Evolutionary conservation across 805 yeast genomes (phyloP), one percentile per base, ranked within the genome.

Genomic region (Zygosaccharomyces siamensis): DNA sequence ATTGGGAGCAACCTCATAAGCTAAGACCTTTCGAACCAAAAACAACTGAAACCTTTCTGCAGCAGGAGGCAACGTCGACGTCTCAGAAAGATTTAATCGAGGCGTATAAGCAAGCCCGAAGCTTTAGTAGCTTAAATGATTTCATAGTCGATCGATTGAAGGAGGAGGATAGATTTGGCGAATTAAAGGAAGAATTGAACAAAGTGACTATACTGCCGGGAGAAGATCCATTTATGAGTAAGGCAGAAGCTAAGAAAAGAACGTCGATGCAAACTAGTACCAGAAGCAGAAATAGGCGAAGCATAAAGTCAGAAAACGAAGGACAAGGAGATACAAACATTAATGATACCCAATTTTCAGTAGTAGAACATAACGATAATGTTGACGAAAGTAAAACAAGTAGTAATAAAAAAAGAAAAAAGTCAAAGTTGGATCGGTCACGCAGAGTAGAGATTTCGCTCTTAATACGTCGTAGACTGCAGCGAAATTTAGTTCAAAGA

Each of bases 1-100:
- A 64, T 46, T 66, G 70, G 70, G 67, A 60, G 28, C 57, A 57
- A 45, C 65, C 69, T 8, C 54, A 55, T 7, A 55, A 53, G 45
- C 43, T 66, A 33, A 56, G 49, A 33, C 50, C 54, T 16, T 48
- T 66, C 40, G 51, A 47, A 1, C 20, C 45, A 8, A 44, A 49
- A 3, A 46, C 33, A 7, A 58, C 62, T 5, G 49, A 56, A 4
- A 41, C 50, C 23, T 61, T 54, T 45, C 47, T 63, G 32, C 49
- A 42, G 32, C 52, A 55, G 12, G 50, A 53, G 32, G 35, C 31
- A n/a, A 49, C 40, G 39, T 45, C 46, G 20, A 49, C 39, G 32
- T 45, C 45, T 21, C 59, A 50, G 41, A 54, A 50, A 26, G 66
- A 60, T 39, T 45, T 65, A 35, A 42, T 60, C 30, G 59, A 50